Evolutionary conservation across 2,329 filamentous ascomycete species (phyloP).

Genomic region (Clarireedia monteithiana): DNA sequence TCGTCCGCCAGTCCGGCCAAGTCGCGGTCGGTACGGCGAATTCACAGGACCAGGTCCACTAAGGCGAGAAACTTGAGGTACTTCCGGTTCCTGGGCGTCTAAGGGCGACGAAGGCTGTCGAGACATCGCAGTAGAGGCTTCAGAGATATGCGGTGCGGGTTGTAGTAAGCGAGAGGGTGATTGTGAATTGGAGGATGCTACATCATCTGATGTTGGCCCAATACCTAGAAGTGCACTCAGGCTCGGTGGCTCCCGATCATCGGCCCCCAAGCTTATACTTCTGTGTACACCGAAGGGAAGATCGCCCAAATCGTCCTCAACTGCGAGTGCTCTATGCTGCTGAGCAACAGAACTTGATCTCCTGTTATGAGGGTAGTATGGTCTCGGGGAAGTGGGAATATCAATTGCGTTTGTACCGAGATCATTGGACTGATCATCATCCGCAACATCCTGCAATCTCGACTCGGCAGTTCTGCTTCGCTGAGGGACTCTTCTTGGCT

Average conservation of each 20-base stretch:
- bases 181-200: conserved; percentile 25
- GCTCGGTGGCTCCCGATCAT: conserved; percentile 56
- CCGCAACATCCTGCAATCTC: conserved; percentile 20
- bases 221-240: conserved; percentile 53
- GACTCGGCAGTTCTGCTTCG: conserved; percentile 19
- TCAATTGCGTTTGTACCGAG: conserved; percentile 60
- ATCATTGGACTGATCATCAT: conserved; percentile 32
- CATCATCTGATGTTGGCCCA: conserved; percentile 33
- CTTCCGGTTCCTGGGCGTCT: conserved; percentile 21
- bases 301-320: conserved; percentile 54
- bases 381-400: conserved; percentile 63
- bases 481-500: conserved; percentile 22
- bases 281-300: conserved; percentile 53
- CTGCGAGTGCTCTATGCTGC: conserved; percentile 45
- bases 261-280: conserved; percentile 60
- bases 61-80: conserved; percentile 20
- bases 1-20: conserved; percentile 27
- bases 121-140: conserved; percentile 21
- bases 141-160: conserved; percentile 26
- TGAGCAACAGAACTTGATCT: conserved; percentile 65
- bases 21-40: conserved; percentile 25
- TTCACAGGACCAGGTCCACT: conserved; percentile 22
- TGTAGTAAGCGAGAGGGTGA: conserved; percentile 28
- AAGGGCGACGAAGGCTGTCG: conserved; percentile 24
- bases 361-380: conserved; percentile 44